A percentile compares a stretch with the other conserved stretches of the same genome.
Evolutionary conservation across 2,329 filamentous ascomycete genomes (phyloP).

Genomic region (Penicillium rolfsii): DNA sequence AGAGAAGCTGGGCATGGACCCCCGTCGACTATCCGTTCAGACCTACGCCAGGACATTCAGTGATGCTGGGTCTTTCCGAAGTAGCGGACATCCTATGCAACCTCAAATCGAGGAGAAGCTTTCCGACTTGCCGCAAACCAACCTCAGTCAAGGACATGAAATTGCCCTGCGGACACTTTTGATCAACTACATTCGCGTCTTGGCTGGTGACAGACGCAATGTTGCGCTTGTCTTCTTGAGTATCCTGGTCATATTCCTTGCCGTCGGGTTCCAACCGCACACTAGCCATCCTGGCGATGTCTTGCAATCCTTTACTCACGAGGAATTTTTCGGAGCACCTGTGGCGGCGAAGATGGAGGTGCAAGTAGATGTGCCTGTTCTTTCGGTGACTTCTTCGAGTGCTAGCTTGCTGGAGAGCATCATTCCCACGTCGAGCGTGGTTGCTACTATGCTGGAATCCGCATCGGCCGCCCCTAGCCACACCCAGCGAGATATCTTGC

Average conservation of each 20-base stretch:
- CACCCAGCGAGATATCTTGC: background rate
- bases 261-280: conserved; percentile 13
- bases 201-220: conserved; percentile 59
- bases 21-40: conserved; percentile 13
- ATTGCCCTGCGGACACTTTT: conserved; percentile 57
- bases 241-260: conserved; percentile 20
- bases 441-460: background rate
- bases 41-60: conserved; percentile 14
- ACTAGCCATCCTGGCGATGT: conserved; percentile 3
- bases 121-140: background rate
- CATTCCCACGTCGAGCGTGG: background rate
- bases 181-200: conserved; percentile 57
- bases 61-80: conserved; percentile 15
- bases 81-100: background rate
- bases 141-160: conserved; percentile 35
- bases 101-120: conserved; percentile 7
- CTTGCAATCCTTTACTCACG: conserved; percentile 21
- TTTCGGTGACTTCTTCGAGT: background rate
- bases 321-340: background rate
- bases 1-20: conserved; percentile 8
- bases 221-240: conserved; percentile 37
- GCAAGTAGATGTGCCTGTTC: background rate
- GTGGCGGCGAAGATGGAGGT: background rate
- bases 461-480: background rate
- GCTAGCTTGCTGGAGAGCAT: background rate